Evolutionary conservation across 495 filamentous ascomycete species (phyloP).

Genomic region (Durotheca rogersii): DNA sequence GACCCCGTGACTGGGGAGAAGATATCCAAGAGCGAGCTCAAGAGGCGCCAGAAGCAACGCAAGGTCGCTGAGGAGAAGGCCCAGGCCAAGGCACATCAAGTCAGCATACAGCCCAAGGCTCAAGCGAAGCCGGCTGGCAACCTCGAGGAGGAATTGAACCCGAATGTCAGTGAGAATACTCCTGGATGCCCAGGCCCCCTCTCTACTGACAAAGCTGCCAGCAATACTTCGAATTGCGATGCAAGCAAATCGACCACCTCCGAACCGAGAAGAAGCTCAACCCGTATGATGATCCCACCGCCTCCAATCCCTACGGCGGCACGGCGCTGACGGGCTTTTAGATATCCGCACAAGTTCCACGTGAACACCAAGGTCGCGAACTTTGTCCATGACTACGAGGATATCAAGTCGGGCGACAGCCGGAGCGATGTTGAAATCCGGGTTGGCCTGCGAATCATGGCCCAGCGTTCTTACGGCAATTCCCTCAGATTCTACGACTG

Average conservation of each 20-base stretch:
- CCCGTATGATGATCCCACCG: too few species aligned
- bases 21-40: too few species aligned
- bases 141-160: constrained; percentile 81
- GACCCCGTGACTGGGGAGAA: too few species aligned
- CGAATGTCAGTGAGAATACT: constrained; percentile 56
- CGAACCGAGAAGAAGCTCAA: constrained; percentile 78
- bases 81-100: too few species aligned
- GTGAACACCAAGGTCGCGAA: constrained; percentile 75
- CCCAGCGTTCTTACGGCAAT: constrained; percentile 74
- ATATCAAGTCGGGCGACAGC: constrained; percentile 90
- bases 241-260: constrained; percentile 79
- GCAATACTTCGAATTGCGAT: constrained; percentile 99
- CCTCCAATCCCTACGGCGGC: too few species aligned
- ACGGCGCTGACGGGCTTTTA: too few species aligned
- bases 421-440: constrained; percentile 87
- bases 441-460: too few species aligned
- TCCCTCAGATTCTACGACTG: constrained; percentile 95
- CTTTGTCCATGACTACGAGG: constrained; percentile 70
- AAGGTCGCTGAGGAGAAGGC: too few species aligned
- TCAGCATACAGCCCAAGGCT: too few species aligned
- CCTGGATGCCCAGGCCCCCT: constrained; percentile 48
- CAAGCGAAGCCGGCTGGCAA: constrained; percentile 64
- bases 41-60: too few species aligned
- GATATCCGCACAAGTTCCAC: constrained; percentile 97
- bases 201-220: background rate